Evolutionary conservation across 345 rosid genomes (phyloP).

Genomic region (Viola odorata): DNA sequence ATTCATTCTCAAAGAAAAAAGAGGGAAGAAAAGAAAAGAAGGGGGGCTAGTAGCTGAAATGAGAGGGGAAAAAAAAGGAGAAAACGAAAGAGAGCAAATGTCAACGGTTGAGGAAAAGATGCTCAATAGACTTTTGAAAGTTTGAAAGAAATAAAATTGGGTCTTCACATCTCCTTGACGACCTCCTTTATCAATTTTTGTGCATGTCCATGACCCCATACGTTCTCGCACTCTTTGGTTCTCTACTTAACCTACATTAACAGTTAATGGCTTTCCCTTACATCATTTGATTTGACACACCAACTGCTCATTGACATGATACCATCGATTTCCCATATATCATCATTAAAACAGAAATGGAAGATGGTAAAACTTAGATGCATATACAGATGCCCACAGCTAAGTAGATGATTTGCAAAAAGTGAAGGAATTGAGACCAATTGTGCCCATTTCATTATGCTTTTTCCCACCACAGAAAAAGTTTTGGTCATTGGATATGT

Average conservation of each 20-base stretch:
- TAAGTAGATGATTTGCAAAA: too few species aligned
- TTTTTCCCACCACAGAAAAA: too few species aligned
- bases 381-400: too few species aligned
- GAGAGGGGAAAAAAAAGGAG: slow-evolving; percentile 3
- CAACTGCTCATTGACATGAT: not conserved
- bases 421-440: too few species aligned
- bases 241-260: slow-evolving; percentile 13
- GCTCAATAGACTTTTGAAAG: slow-evolving; percentile 25
- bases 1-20: too few species aligned
- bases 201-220: slow-evolving; percentile 25
- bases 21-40: too few species aligned
- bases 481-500: too few species aligned
- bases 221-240: slow-evolving; percentile 8
- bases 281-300: slow-evolving; percentile 23
- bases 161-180: slow-evolving; percentile 17
- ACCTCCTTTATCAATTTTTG: slow-evolving; percentile 43
- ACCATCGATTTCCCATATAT: not conserved
- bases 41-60: too few species aligned
- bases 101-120: slow-evolving; percentile 47
- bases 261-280: slow-evolving; percentile 1
- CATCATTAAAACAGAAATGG: too few species aligned
- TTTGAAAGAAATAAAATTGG: too few species aligned
- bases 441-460: too few species aligned
- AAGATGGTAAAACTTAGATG: too few species aligned
- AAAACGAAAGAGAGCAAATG: slow-evolving; percentile 24